phyloP scores from a whole-genome alignment of 441 rosid species.

The Populus hybrid region DNA sequence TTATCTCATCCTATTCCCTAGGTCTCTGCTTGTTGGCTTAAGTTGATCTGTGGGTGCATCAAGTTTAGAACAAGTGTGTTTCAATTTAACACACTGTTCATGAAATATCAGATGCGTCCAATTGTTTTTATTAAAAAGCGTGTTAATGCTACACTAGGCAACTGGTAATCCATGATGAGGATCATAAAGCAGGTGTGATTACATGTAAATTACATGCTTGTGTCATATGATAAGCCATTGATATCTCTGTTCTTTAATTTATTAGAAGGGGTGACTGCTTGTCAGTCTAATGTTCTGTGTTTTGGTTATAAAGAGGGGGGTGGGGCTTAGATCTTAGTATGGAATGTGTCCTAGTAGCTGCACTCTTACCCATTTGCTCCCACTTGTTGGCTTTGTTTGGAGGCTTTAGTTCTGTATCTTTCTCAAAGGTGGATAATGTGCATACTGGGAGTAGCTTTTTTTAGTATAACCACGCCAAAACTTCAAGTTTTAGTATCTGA shows the following conservation, averaged over 20 bases:
- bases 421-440: not conserved
- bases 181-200: not conserved
- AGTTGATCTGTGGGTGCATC: not conserved
- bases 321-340: not conserved
- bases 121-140: not conserved
- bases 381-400: not conserved
- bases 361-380: not conserved
- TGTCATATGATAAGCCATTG: not conserved
- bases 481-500: not conserved
- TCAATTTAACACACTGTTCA: not conserved
- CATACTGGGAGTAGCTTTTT: not conserved
- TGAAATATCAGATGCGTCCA: not conserved
- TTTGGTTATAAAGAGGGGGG: not conserved
- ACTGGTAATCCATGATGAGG: not conserved
- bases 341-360: not conserved
- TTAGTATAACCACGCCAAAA: not conserved
- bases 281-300: not conserved
- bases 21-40: not conserved
- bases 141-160: not conserved
- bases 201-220: not conserved
- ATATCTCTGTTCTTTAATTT: not conserved
- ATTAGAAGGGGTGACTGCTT: too few relatives aligned
- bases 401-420: not conserved
- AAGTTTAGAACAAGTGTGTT: not conserved
- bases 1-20: not conserved